Evolutionary conservation across 306 rosid species (phyloP).

Genomic region (Carpinus viminea): DNA sequence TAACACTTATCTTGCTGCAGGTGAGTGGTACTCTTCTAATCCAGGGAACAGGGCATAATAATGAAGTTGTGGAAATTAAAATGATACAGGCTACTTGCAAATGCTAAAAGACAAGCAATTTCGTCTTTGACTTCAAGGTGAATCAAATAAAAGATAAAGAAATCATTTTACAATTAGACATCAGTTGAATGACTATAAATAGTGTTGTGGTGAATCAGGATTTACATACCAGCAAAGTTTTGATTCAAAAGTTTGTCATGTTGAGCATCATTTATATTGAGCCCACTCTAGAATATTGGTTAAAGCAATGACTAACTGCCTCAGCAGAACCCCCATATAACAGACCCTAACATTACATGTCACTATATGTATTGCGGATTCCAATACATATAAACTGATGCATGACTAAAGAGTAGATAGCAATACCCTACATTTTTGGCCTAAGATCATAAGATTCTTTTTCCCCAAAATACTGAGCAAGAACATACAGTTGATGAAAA

Average conservation of each 20-base stretch:
- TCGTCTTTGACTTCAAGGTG: background rate
- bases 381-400: background rate
- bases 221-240: background rate
- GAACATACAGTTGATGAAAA: background rate
- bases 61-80: background rate
- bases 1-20: too few species aligned
- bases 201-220: background rate
- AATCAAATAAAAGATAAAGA: background rate
- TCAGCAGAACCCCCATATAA: background rate
- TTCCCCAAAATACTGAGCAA: background rate
- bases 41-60: background rate
- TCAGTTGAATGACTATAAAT: background rate
- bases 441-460: background rate
- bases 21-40: too few species aligned
- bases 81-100: background rate
- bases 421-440: background rate
- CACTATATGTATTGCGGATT: background rate
- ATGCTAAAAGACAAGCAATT: background rate
- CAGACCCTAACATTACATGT: background rate
- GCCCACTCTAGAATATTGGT: background rate
- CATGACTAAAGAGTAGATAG: background rate
- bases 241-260: background rate
- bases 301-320: background rate
- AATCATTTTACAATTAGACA: background rate
- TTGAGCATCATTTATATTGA: background rate